A percentile compares a stretch with the other conserved stretches of the same genome.
These are phyloP conservation scores for Bimuria novae-zelandiae DNA, from an alignment of 2,329 filamentous ascomycete species.

Conservation along the genomic window DNA sequence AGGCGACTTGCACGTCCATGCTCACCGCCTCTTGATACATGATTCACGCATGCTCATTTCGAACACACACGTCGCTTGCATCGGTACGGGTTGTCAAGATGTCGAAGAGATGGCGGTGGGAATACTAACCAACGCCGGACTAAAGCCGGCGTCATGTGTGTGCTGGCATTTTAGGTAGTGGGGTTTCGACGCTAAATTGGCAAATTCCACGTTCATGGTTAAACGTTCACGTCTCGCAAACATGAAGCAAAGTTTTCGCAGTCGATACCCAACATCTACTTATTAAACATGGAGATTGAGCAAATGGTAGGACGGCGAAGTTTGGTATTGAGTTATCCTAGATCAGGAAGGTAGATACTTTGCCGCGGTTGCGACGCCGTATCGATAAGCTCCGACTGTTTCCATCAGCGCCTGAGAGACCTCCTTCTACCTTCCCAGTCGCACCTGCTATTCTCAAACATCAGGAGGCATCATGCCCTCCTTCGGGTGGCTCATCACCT, in stretches of 20 bases:
- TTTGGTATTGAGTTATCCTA: too few relatives aligned
- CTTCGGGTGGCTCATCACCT: constrained; percentile 25
- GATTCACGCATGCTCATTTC: neutral
- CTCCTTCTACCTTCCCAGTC: neutral
- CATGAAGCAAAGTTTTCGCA: too few relatives aligned
- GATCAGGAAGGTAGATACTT: neutral
- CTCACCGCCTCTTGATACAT: constrained; percentile 28
- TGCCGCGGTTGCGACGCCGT: neutral
- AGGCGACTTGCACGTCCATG: neutral
- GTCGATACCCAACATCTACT: too few relatives aligned
- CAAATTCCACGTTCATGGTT: too few relatives aligned
- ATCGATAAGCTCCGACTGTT: constrained; percentile 14
- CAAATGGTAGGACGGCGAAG: too few relatives aligned
- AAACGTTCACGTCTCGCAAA: too few relatives aligned
- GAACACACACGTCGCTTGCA: neutral
- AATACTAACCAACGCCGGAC: neutral
- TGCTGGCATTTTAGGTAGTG: neutral
- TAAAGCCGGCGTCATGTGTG: neutral
- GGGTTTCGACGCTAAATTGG: neutral
- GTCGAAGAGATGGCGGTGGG: neutral
- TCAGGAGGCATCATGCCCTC: constrained; percentile 24
- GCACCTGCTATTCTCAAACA: neutral
- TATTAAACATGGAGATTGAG: too few relatives aligned
- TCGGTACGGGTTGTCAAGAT: neutral
- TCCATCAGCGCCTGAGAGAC: neutral